Conservation (phyloP, 768 basidiomycete genomes). For the Tylopilus sp. region DNA sequence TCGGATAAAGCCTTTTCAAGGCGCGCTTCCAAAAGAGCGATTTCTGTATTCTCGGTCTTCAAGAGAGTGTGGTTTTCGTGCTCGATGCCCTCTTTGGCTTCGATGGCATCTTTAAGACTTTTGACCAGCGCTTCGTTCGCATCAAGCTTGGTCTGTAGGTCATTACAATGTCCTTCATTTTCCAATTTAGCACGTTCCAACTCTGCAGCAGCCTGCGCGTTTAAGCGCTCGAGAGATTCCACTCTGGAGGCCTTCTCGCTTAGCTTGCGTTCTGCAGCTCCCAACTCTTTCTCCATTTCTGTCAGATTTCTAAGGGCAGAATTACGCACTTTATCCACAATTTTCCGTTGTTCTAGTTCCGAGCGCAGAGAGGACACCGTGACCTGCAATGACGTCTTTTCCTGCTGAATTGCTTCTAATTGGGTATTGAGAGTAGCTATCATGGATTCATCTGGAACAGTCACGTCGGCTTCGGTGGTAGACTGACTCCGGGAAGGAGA, state of each 20-base stretch:
- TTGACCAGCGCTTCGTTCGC: slow-evolving; percentile 42
- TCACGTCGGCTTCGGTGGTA: slow-evolving; percentile 27
- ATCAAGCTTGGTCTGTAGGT: slow-evolving; percentile 43
- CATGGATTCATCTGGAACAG: slow-evolving; percentile 14
- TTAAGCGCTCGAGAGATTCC: slow-evolving; percentile 45
- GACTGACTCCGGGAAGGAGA: slow-evolving; percentile 37
- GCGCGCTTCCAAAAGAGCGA: slow-evolving; percentile 49
- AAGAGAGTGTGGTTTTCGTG: slow-evolving; percentile 49
- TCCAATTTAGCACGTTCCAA: slow-evolving; percentile 48
- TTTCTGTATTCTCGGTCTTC: slow-evolving; percentile 57
- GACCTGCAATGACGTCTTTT: slow-evolving; percentile 58
- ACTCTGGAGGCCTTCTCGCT: slow-evolving; percentile 44
- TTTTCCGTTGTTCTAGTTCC: slow-evolving; percentile 23
- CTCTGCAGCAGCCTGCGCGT: slow-evolving; percentile 35
- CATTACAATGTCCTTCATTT: slow-evolving; percentile 38
- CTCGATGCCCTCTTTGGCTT: slow-evolving; percentile 47
- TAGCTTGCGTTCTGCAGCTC: slow-evolving; percentile 39
- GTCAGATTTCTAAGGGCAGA: slow-evolving; percentile 37
- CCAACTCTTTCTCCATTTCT: slow-evolving; percentile 42
- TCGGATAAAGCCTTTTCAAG: slow-evolving; percentile 45
- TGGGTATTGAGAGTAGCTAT: slow-evolving; percentile 29
- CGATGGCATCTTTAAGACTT: slow-evolving; percentile 51
- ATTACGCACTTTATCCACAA: slow-evolving; percentile 44
- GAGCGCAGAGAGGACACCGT: slow-evolving; percentile 23
- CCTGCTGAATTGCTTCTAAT: slow-evolving; percentile 63